Conservation (phyloP, 495 filamentous ascomycete genomes). For the Daldinia decipiens region DNA sequence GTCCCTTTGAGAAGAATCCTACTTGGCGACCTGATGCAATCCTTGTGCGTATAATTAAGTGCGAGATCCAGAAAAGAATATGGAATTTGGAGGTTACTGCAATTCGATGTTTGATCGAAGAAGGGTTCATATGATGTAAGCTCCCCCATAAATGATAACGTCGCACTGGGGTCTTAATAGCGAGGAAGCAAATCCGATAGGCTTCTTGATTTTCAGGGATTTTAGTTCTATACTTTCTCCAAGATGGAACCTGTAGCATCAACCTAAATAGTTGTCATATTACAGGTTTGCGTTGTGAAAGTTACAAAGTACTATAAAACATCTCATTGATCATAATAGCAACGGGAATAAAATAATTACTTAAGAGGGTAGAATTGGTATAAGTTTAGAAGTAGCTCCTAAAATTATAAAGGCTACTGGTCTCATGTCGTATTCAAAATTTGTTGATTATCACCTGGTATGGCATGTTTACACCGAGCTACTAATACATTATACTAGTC, state of each 20-base stretch:
- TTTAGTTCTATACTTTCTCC: background rate
- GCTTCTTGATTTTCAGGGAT: background rate
- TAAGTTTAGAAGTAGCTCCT: no score
- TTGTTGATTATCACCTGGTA: no score
- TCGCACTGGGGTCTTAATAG: background rate
- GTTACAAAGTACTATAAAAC: background rate
- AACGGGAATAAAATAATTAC: no score
- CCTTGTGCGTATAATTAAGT: background rate
- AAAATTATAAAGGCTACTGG: no score
- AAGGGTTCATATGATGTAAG: slow-evolving; percentile 8
- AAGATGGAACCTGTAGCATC: no score
- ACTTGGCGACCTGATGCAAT: background rate
- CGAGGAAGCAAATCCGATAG: background rate
- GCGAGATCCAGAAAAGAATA: background rate
- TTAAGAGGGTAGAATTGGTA: no score
- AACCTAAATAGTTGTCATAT: no score
- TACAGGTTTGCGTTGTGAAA: no score
- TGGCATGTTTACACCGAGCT: no score
- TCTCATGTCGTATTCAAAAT: no score
- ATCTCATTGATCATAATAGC: background rate
- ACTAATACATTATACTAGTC: background rate
- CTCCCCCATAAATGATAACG: slow-evolving; percentile 6
- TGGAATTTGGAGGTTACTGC: background rate
- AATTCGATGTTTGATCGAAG: background rate
- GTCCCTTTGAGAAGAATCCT: background rate